Evolutionary conservation across 176 grass and related monocot genomes (phyloP).

Genomic region (Juncus effusus): DNA sequence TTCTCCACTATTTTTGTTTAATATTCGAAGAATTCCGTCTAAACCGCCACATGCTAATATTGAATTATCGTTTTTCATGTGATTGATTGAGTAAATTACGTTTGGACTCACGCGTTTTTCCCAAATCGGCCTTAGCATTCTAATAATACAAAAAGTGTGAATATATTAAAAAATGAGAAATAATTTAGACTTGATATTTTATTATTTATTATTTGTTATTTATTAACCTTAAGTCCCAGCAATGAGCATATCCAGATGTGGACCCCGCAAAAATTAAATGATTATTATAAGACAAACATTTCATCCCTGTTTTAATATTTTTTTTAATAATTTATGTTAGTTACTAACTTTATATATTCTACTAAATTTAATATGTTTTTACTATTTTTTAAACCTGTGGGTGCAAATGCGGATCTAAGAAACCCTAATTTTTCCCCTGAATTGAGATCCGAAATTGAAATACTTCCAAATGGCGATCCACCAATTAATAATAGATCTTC

Average conservation of each 20-base stretch:
- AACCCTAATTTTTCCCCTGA: constrained; percentile 69
- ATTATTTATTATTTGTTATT: constrained; percentile 5
- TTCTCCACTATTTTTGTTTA: constrained; percentile 63
- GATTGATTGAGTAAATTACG: constrained; percentile 66
- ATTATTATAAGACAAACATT: constrained; percentile 52
- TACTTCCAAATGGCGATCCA: constrained; percentile 85
- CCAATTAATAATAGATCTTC: constrained; percentile 73
- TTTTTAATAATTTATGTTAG: not conserved
- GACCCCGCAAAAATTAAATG: constrained; percentile 70
- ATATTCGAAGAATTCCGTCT: constrained; percentile 70
- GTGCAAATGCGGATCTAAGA: constrained; percentile 66
- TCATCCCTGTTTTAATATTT: constrained; percentile 52
- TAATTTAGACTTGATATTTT: constrained; percentile 14
- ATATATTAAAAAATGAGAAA: constrained; percentile 1
- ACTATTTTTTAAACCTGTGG: constrained; percentile 52
- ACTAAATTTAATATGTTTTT: not conserved
- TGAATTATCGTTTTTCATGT: constrained; percentile 51
- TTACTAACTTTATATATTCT: not conserved
- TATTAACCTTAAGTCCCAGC: constrained; percentile 82
- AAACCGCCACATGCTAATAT: constrained; percentile 62
- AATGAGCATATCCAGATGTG: constrained; percentile 84
- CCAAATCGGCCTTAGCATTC: constrained; percentile 79
- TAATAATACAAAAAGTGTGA: constrained; percentile 17
- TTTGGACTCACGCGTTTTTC: constrained; percentile 84
- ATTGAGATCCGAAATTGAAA: constrained; percentile 76